Percentiles rank a stretch among this genome's conserved stretches.
These are phyloP conservation scores for Arxiozyma slooffiae DNA, from an alignment of 1,139 yeast genomes.

Conservation along the genomic window DNA sequence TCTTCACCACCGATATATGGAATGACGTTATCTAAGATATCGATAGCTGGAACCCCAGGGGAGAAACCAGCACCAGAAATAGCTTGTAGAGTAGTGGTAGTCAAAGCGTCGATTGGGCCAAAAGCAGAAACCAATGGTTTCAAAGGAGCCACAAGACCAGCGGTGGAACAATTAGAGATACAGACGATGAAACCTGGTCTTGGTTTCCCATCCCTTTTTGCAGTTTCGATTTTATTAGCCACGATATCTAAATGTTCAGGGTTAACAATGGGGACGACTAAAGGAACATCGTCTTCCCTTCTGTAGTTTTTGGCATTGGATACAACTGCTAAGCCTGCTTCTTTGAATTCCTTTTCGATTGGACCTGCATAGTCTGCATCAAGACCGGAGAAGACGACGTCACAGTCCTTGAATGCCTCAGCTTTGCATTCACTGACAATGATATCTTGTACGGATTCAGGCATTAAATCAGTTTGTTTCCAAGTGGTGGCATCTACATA, in stretches of 20 bases:
- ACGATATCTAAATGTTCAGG: constrained; percentile 83
- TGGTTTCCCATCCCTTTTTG: constrained; percentile 43
- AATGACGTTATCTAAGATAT: constrained; percentile 83
- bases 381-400: constrained; percentile 86
- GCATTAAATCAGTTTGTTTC: constrained; percentile 86
- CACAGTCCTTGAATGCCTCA: constrained; percentile 76
- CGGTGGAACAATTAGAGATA: constrained; percentile 96
- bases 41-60: constrained; percentile 96
- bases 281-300: constrained; percentile 78
- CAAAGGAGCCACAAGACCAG: constrained; percentile 93
- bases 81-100: constrained; percentile 92
- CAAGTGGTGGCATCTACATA: constrained; percentile 83
- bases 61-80: constrained; percentile 98
- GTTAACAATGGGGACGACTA: constrained; percentile 90
- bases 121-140: constrained; percentile 81
- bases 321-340: constrained; percentile 70
- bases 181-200: constrained; percentile 81
- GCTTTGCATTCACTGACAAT: constrained; percentile 70
- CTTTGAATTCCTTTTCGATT: constrained; percentile 75
- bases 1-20: constrained; percentile 96
- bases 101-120: constrained; percentile 80
- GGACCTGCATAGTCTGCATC: constrained; percentile 92
- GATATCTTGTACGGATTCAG: constrained; percentile 52
- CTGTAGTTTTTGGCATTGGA: constrained; percentile 96
- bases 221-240: constrained; percentile 47